Conservation (phyloP, 176 grass and related monocot species). For the Eleusine coracana region DNA sequence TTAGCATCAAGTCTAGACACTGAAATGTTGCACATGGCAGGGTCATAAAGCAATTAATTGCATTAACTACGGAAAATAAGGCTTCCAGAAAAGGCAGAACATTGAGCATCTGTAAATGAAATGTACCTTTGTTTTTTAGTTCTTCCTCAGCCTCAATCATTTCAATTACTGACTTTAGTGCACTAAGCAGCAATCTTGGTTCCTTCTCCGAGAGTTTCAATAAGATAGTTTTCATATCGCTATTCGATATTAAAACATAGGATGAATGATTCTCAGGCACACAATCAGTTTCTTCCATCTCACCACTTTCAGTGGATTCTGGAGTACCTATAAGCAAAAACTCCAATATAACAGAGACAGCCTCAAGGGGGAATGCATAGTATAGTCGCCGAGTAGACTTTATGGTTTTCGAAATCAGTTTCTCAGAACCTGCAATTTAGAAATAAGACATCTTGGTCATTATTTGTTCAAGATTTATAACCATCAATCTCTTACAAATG, state of each 20-base stretch:
- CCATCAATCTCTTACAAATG: conserved; percentile 10
- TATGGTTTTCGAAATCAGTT: conserved; percentile 49
- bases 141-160: conserved; percentile 58
- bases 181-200: conserved; percentile 70
- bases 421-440: conserved; percentile 62
- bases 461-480: background rate
- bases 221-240: conserved; percentile 63
- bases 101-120: background rate
- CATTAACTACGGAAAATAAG: conserved; percentile 19
- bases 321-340: conserved; percentile 56
- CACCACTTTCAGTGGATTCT: conserved; percentile 43
- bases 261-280: conserved; percentile 36
- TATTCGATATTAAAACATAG: conserved; percentile 43
- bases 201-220: conserved; percentile 67
- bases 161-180: conserved; percentile 76
- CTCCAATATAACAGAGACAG: conserved; percentile 68
- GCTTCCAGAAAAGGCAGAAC: background rate
- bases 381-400: conserved; percentile 66
- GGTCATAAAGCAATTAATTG: conserved; percentile 23
- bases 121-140: conserved; percentile 45
- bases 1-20: conserved; percentile 17
- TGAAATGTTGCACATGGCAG: background rate
- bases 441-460: conserved; percentile 4
- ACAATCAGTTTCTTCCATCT: conserved; percentile 47
- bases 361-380: conserved; percentile 65